These are phyloP conservation scores for Leccinellum albellum DNA, from an alignment of 768 basidiomycete species.

Conservation along the genomic window DNA sequence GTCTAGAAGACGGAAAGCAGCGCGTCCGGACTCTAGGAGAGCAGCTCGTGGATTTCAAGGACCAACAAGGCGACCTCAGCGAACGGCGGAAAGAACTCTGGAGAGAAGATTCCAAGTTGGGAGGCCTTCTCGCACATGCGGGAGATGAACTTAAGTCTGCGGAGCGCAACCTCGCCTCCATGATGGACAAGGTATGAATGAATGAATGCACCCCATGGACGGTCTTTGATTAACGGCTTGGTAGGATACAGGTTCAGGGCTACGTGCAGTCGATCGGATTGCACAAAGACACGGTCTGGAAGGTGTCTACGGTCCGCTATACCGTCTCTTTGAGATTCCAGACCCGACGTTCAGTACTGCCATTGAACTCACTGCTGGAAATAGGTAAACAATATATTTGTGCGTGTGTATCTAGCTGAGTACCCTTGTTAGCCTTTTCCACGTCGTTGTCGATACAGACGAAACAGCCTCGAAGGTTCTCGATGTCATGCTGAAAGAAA, in stretches of 20 bases:
- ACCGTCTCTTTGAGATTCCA: constrained; percentile 86
- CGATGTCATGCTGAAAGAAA: constrained; percentile 90
- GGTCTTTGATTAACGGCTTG: background rate
- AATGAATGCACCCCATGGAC: background rate
- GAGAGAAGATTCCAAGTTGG: constrained; percentile 90
- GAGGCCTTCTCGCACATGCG: constrained; percentile 71
- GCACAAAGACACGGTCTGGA: constrained; percentile 67
- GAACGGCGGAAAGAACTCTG: constrained; percentile 91
- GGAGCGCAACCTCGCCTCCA: constrained; percentile 74
- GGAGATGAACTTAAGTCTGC: constrained; percentile 76
- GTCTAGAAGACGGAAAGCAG: constrained; percentile 62
- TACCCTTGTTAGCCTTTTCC: constrained; percentile 61
- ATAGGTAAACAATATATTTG: constrained; percentile 54
- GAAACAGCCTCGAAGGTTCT: constrained; percentile 89
- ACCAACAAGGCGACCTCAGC: constrained; percentile 60
- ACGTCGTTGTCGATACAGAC: constrained; percentile 97
- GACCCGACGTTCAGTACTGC: constrained; percentile 89
- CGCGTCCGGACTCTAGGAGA: constrained; percentile 57
- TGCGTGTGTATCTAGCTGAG: background rate
- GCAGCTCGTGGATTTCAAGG: constrained; percentile 57
- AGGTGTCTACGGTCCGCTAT: constrained; percentile 92
- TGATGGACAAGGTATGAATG: constrained; percentile 87
- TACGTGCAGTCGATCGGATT: constrained; percentile 83
- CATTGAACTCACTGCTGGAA: constrained; percentile 92
- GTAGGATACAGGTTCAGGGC: constrained; percentile 87